Conservation (phyloP, 2,329 filamentous ascomycete species). For the Fusarium bactridioides region DNA sequence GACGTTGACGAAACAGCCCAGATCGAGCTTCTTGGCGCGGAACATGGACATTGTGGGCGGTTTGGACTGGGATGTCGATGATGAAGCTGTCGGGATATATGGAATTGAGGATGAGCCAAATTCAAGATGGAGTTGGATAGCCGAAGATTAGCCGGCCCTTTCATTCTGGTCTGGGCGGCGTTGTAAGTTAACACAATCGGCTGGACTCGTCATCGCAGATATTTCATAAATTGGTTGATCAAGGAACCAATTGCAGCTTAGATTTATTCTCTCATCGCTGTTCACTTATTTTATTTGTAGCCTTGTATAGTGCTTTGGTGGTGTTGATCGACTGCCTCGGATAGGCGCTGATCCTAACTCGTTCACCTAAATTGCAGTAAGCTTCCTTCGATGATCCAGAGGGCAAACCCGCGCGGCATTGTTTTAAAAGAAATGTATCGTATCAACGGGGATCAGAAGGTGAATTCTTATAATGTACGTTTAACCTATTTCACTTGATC, state of each 20-base stretch:
- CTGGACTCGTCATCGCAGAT: background rate
- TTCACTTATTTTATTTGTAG: background rate
- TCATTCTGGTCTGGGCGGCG: background rate
- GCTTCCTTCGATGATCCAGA: accelerated
- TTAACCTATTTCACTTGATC: too few species aligned
- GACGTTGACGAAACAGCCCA: constrained; percentile 87
- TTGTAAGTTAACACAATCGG: background rate
- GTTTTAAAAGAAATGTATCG: background rate
- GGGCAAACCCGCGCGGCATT: accelerated
- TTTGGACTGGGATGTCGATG: constrained; percentile 12
- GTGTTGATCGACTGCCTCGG: background rate
- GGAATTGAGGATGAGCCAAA: constrained; percentile 12
- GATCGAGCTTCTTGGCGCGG: constrained; percentile 86
- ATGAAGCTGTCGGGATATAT: constrained; percentile 27
- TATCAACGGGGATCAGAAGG: background rate
- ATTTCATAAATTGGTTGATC: background rate
- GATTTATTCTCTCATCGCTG: accelerated
- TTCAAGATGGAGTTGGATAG: constrained; percentile 1
- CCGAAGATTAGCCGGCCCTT: constrained; percentile 17
- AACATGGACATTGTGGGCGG: constrained; percentile 78
- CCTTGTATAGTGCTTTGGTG: background rate
- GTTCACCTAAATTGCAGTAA: accelerated
- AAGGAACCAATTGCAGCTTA: accelerated
- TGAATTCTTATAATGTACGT: accelerated
- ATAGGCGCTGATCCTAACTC: too few species aligned